Conservation (phyloP, 345 rosid species). For the Lagerstroemia speciosa region DNA sequence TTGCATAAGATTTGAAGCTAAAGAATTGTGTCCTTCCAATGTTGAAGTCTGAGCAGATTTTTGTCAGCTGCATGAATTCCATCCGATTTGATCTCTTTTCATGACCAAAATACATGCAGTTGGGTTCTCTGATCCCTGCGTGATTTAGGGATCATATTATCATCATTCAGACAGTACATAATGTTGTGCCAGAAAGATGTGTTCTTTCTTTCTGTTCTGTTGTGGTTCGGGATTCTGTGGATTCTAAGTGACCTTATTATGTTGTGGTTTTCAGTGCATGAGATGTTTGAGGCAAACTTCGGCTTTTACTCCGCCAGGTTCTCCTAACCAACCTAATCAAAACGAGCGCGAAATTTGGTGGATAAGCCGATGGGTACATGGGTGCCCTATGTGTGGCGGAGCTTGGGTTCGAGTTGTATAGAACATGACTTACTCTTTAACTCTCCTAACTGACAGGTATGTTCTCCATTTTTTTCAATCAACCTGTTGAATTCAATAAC, state of each 20-base stretch:
- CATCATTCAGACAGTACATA: too few relatives aligned
- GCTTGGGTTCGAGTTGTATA: slow-evolving; percentile 95
- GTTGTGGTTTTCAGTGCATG: slow-evolving; percentile 56
- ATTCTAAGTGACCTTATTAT: neutral
- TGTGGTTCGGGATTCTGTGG: neutral
- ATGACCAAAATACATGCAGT: too few relatives aligned
- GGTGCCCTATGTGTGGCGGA: slow-evolving; percentile 98
- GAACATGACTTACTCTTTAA: slow-evolving; percentile 40
- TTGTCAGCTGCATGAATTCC: too few relatives aligned
- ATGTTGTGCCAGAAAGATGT: neutral
- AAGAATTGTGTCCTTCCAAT: too few relatives aligned
- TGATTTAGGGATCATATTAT: too few relatives aligned
- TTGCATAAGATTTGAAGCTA: slow-evolving; percentile 54
- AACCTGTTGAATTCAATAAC: slow-evolving; percentile 42
- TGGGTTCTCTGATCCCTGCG: too few relatives aligned
- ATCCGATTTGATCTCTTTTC: too few relatives aligned
- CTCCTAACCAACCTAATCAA: slow-evolving; percentile 37
- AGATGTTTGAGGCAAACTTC: slow-evolving; percentile 90
- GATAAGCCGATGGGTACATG: slow-evolving; percentile 95
- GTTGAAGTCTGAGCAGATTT: too few relatives aligned
- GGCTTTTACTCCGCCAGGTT: slow-evolving; percentile 60
- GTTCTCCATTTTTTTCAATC: slow-evolving; percentile 29
- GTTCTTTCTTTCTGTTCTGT: neutral
- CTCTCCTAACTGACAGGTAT: neutral
- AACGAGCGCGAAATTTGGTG: slow-evolving; percentile 79